Evolutionary conservation across 2,329 filamentous ascomycete species (phyloP), one percentile per base, ranked within the genome.

Genomic region (Trichoderma koningii): DNA sequence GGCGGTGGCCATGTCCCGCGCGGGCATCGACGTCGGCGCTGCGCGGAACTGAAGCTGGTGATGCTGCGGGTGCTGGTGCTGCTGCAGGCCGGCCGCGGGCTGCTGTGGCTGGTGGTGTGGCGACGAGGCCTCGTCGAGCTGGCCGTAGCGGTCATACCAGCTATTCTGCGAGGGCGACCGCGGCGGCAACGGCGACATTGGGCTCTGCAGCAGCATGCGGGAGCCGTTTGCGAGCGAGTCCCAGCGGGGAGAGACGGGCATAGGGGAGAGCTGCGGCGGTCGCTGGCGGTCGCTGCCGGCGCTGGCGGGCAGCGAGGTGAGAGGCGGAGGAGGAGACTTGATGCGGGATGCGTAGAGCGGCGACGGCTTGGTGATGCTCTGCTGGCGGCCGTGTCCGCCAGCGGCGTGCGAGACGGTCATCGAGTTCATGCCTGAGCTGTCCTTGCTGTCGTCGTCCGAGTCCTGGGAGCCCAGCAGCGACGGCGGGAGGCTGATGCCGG

Each of bases 211-310:
- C 38, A 74, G 50, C 55, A 71, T 70, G 65, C 71, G 74, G 55
- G 72, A 66, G 21, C 72, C 68, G 63, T 75, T 71, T 10, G 73
- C 70, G 44, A 75, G 67, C 28, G 75, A 76, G 68, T 83, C 82
- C 82, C 83, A 85, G 68, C 82, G 74, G 63, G 76, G 76, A 19
- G 76, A 77, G 28, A 76, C 68, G 50, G 78, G 76, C 52, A 77
- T 66, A 30, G 76, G 71, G 51, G 77, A 75, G 15, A 75, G 68
- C 57, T 76, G 74, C 42, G 64, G 53, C 21, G 53, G 19, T 47
- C 63, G 38, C 28, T 69, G 62, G 7, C 45, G 50, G 34, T 30
- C 67, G 50, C 17, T 45, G 50, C 42, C 23, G 26, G 15, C 45
- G 47, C 21, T 48, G 63, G 57, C 42, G 9, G 60, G 48, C 26